phyloP scores from a whole-genome alignment of 345 rosid genomes.

The Lepidium sativum region DNA sequence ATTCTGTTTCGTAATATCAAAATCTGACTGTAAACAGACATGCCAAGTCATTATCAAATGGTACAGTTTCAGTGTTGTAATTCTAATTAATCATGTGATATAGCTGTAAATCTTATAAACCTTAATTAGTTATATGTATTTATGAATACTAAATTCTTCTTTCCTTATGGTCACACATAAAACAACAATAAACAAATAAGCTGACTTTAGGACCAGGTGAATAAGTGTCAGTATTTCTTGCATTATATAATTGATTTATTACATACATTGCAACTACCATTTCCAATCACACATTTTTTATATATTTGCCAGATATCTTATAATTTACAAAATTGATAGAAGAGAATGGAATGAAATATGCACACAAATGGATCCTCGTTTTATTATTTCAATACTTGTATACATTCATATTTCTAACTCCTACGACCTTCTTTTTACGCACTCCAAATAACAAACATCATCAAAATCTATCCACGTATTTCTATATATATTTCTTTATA shows the following conservation, averaged over 20 bases:
- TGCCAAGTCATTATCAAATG: too few relatives aligned
- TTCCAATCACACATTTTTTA: background rate
- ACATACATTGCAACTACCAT: slow-evolving; percentile 8
- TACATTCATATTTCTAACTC: slow-evolving; percentile 20
- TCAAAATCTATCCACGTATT: slow-evolving; percentile 21
- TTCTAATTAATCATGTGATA: background rate
- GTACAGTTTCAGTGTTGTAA: background rate
- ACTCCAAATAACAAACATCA: slow-evolving; percentile 7
- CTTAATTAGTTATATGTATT: too few relatives aligned
- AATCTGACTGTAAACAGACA: background rate
- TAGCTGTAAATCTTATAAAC: background rate
- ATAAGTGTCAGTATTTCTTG: too few relatives aligned
- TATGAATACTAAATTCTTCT: too few relatives aligned
- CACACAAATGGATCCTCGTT: slow-evolving; percentile 14
- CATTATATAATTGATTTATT: too few relatives aligned
- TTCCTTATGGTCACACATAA: background rate
- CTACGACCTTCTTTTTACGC: background rate
- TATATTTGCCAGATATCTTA: background rate
- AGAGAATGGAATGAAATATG: too few relatives aligned
- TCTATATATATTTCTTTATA: slow-evolving; percentile 5
- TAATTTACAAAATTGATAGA: background rate
- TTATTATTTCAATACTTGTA: slow-evolving; percentile 17
- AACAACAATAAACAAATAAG: background rate
- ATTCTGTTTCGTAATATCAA: background rate
- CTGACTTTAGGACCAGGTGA: background rate